These are phyloP conservation scores for Phlyctochytrium planicorne DNA, from an alignment of 192 early-diverging fungal genomes.

Conservation along the genomic window DNA sequence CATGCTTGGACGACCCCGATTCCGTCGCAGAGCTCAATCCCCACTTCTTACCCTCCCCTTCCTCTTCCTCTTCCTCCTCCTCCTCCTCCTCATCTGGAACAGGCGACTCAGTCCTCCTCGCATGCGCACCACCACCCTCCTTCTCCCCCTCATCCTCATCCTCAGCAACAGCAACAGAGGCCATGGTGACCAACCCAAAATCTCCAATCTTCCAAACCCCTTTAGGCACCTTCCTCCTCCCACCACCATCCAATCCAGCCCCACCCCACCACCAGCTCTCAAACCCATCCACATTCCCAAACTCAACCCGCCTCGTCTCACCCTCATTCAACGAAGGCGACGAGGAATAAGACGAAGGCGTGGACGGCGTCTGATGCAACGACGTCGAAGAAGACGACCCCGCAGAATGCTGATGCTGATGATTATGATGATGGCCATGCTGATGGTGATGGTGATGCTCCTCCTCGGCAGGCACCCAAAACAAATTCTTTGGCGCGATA, in stretches of 20 bases:
- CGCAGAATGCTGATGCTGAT: constrained; percentile 3
- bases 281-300: too few relatives aligned
- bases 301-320: constrained; percentile 9
- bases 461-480: constrained; percentile 22
- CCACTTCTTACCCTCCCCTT: neutral
- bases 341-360: neutral
- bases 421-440: neutral
- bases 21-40: neutral
- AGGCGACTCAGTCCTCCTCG: neutral
- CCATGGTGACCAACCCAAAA: constrained; percentile 85
- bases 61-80: neutral
- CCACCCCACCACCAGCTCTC: neutral
- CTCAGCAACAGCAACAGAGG: constrained; percentile 23
- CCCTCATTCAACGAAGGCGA: neutral
- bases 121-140: neutral
- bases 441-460: constrained; percentile 2
- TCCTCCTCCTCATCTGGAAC: neutral
- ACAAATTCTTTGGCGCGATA: constrained; percentile 50
- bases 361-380: neutral
- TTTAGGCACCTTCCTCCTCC: constrained; percentile 15
- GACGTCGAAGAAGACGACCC: neutral
- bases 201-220: constrained; percentile 88
- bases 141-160: neutral
- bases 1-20: neutral
- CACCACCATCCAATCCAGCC: neutral